Conservation (phyloP, 2,329 filamentous ascomycete genomes). For the Ophiostoma himal-ulmi region DNA sequence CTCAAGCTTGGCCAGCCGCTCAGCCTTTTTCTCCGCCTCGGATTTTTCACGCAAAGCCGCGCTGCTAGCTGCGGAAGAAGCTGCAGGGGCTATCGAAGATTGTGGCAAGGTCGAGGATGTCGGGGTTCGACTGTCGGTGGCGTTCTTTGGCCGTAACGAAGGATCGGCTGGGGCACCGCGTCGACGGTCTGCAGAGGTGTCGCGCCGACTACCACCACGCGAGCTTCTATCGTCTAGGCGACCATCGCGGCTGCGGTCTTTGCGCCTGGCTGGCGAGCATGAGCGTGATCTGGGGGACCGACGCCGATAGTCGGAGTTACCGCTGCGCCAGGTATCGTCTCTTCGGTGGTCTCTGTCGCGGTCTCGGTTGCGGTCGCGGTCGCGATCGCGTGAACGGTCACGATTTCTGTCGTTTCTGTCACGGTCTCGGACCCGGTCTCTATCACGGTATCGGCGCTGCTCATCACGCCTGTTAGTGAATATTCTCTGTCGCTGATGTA, state of each 20-base stretch:
- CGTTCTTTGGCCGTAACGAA: neutral
- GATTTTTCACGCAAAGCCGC: conserved; percentile 42
- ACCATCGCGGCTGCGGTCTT: conserved; percentile 57
- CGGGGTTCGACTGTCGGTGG: neutral
- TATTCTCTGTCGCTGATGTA: conserved; percentile 22
- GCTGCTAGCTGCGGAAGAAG: neutral
- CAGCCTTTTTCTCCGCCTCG: conserved; percentile 72
- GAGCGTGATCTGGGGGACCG: conserved; percentile 50
- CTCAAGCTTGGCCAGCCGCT: conserved; percentile 73
- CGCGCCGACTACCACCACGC: conserved; percentile 57
- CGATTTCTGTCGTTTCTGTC: conserved; percentile 46
- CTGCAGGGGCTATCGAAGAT: neutral
- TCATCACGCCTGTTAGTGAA: conserved; percentile 37
- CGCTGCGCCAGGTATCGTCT: conserved; percentile 52
- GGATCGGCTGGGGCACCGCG: conserved; percentile 62
- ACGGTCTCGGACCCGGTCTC: conserved; percentile 41
- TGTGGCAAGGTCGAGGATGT: neutral
- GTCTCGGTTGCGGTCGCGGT: conserved; percentile 46
- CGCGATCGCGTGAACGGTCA: conserved; percentile 62
- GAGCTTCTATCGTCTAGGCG: conserved; percentile 47
- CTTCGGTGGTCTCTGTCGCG: conserved; percentile 25
- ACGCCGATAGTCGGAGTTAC: conserved; percentile 47
- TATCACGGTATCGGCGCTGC: conserved; percentile 56
- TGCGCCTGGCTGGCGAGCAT: conserved; percentile 50
- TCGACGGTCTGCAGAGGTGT: conserved; percentile 55